phyloP scores from a whole-genome alignment of 2,329 filamentous ascomycete genomes.

The Pseudogymnoascus sp. region DNA sequence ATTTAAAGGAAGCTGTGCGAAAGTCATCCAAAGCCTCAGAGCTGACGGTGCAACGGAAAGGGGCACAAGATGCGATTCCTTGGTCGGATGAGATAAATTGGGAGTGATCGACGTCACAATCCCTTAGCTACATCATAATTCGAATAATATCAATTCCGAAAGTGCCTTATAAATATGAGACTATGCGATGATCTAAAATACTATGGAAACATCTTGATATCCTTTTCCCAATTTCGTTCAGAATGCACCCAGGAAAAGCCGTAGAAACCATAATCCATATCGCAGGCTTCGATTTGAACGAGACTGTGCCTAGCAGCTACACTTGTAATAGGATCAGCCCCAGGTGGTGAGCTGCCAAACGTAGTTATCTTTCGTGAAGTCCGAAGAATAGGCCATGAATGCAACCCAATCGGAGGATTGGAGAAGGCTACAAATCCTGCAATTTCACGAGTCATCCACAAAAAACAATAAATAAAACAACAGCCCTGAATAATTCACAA shows the following conservation, averaged over 20 bases:
- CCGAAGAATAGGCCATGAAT: neutral
- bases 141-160: neutral
- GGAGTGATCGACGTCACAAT: neutral
- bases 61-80: conserved; percentile 60
- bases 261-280: too few relatives aligned
- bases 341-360: neutral
- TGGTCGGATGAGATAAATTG: conserved; percentile 46
- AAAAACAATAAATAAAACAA: neutral
- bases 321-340: too few relatives aligned
- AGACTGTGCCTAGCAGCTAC: too few relatives aligned
- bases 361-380: neutral
- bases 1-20: conserved; percentile 41
- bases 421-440: neutral
- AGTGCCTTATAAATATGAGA: neutral
- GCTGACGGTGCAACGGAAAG: conserved; percentile 55
- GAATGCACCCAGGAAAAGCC: too few relatives aligned
- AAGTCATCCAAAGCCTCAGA: conserved; percentile 56
- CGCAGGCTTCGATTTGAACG: too few relatives aligned
- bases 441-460: neutral
- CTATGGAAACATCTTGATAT: too few relatives aligned
- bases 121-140: neutral
- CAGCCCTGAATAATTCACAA: neutral
- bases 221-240: too few relatives aligned
- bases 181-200: neutral
- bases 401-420: neutral